These are phyloP conservation scores for Linaria vulgaris DNA, from an alignment of 257 asterid species.

Conservation along the genomic window DNA sequence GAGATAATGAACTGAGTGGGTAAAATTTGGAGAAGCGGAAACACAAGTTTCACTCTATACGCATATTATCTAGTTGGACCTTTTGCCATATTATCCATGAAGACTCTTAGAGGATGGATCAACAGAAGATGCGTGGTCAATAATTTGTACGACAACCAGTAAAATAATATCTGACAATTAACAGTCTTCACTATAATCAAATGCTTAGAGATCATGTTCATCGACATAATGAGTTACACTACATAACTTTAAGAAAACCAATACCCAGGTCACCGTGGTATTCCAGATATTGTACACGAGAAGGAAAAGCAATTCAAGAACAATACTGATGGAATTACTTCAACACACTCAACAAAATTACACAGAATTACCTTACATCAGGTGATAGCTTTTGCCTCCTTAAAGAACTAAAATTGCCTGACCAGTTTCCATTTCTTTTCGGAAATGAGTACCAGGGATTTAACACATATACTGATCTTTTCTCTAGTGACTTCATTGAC, in stretches of 20 bases:
- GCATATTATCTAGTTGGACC: too few relatives aligned
- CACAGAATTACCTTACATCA: not conserved
- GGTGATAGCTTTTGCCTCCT: not conserved
- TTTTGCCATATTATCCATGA: too few relatives aligned
- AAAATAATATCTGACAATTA: not conserved
- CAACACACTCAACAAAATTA: not conserved
- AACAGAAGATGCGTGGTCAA: not conserved
- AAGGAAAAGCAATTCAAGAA: not conserved
- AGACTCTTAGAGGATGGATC: not conserved
- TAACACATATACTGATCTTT: not conserved
- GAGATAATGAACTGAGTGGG: not conserved
- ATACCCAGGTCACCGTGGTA: not conserved
- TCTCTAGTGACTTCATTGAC: not conserved
- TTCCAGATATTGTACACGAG: not conserved
- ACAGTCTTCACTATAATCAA: not conserved
- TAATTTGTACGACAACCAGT: not conserved
- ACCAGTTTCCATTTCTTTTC: too few relatives aligned
- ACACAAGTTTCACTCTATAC: not conserved
- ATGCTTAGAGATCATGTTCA: not conserved
- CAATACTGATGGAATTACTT: not conserved
- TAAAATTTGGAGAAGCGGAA: slow-evolving; percentile 7
- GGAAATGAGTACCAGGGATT: not conserved
- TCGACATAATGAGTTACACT: not conserved
- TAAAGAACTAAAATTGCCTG: too few relatives aligned
- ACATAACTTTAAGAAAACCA: not conserved